Conservation (phyloP, 257 asterid species). For the Solanum chaucha region DNA sequence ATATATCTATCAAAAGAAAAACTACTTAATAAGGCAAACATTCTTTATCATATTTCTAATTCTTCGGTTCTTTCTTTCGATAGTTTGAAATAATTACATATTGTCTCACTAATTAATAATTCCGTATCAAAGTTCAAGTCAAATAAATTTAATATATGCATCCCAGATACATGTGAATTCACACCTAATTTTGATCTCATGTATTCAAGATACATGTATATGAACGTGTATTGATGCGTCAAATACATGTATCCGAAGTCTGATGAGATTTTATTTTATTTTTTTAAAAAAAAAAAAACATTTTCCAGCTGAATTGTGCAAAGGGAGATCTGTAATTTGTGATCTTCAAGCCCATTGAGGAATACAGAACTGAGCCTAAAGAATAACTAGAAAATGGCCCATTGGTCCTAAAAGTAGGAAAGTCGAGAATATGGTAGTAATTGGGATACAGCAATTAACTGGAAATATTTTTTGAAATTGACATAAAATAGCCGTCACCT, state of each 20-base stretch:
- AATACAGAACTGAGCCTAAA: not conserved
- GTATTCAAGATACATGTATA: no score
- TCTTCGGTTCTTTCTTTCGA: no score
- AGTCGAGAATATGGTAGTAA: not conserved
- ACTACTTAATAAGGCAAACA: no score
- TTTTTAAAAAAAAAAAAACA: not conserved
- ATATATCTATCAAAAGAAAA: not conserved
- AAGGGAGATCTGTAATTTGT: not conserved
- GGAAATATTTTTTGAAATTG: not conserved
- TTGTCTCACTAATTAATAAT: no score
- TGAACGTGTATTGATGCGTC: no score
- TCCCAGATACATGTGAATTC: not conserved
- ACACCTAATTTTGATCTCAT: no score
- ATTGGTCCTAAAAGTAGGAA: not conserved
- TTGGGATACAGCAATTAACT: not conserved
- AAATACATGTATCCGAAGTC: not conserved
- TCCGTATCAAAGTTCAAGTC: fast-evolving
- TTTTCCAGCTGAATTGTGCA: not conserved
- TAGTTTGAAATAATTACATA: no score
- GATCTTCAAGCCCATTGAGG: not conserved
- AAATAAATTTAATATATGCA: not conserved
- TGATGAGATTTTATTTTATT: no score
- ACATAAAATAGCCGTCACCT: not conserved
- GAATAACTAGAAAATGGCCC: not conserved
- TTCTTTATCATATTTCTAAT: no score